Evolutionary conservation across 1,284 basidiomycete genomes (phyloP).

Genomic region (Moesziomyces sp.): DNA sequence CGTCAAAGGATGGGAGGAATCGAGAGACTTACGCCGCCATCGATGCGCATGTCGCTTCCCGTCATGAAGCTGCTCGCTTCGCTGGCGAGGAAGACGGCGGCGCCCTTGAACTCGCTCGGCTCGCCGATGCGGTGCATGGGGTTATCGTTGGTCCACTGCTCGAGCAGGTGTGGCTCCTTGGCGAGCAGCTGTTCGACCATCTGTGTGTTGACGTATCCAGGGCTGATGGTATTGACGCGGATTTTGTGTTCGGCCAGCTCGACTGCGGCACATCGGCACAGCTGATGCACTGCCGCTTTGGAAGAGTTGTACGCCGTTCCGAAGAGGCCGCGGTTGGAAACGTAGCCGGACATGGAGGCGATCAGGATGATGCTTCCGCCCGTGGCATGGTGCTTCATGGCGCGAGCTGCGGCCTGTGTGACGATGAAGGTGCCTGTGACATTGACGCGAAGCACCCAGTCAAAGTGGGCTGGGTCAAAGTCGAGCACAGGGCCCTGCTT

Average conservation of each 20-base stretch:
- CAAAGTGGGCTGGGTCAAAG: slow-evolving; percentile 77
- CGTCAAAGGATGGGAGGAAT: too few relatives aligned
- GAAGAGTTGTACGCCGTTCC: slow-evolving; percentile 83
- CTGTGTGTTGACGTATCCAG: slow-evolving; percentile 69
- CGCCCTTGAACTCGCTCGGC: slow-evolving; percentile 80
- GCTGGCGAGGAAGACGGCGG: slow-evolving; percentile 79
- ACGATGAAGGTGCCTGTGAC: slow-evolving; percentile 79
- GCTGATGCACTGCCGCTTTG: slow-evolving; percentile 82
- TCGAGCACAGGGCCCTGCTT: slow-evolving; percentile 75
- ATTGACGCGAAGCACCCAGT: slow-evolving; percentile 77
- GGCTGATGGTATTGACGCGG: slow-evolving; percentile 56
- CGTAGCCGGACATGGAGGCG: slow-evolving; percentile 84
- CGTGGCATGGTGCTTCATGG: slow-evolving; percentile 77
- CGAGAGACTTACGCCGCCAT: slow-evolving; percentile 34
- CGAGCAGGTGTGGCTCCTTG: slow-evolving; percentile 75
- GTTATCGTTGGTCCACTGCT: slow-evolving; percentile 79
- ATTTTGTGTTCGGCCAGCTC: slow-evolving; percentile 79
- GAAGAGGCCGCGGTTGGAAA: slow-evolving; percentile 77
- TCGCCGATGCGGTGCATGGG: slow-evolving; percentile 79
- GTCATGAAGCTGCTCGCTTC: slow-evolving; percentile 62
- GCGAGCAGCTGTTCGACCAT: slow-evolving; percentile 82
- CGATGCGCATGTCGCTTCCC: slow-evolving; percentile 54
- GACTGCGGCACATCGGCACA: slow-evolving; percentile 82
- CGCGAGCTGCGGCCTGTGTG: slow-evolving; percentile 79
- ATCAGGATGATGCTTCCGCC: slow-evolving; percentile 82